Percentiles rank a stretch among this genome's conserved stretches.
These are phyloP conservation scores for Beauveria sp. DNA, from an alignment of 2,329 filamentous ascomycete genomes.

Conservation along the genomic window DNA sequence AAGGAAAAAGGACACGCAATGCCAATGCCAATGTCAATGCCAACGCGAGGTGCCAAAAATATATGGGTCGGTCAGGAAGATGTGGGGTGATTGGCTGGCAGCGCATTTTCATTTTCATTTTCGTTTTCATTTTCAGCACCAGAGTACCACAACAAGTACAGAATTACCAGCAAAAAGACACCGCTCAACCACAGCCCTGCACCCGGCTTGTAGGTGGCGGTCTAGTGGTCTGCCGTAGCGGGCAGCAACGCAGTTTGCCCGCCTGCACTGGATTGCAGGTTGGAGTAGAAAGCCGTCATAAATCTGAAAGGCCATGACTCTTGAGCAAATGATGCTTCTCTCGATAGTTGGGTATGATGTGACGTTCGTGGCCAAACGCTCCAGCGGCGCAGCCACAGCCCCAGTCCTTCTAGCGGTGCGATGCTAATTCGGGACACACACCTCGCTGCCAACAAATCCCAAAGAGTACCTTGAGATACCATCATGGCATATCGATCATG, in stretches of 20 bases:
- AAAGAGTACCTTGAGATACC: neutral
- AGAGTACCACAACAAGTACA: neutral
- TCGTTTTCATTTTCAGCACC: neutral
- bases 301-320: neutral
- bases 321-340: neutral
- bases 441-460: neutral
- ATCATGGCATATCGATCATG: no score
- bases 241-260: neutral
- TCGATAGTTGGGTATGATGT: neutral
- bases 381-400: conserved; percentile 4
- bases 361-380: neutral
- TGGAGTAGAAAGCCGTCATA: neutral
- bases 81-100: neutral
- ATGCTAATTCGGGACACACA: conserved; percentile 12
- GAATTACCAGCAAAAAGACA: no score
- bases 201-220: neutral
- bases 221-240: neutral
- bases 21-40: neutral
- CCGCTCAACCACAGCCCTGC: neutral
- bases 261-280: neutral
- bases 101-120: neutral
- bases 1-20: neutral
- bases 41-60: neutral
- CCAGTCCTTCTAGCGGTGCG: neutral
- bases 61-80: neutral